Evolutionary conservation across 345 rosid genomes (phyloP), one percentile per base, ranked within the genome.

Genomic region (Microthlaspi erraticum): DNA sequence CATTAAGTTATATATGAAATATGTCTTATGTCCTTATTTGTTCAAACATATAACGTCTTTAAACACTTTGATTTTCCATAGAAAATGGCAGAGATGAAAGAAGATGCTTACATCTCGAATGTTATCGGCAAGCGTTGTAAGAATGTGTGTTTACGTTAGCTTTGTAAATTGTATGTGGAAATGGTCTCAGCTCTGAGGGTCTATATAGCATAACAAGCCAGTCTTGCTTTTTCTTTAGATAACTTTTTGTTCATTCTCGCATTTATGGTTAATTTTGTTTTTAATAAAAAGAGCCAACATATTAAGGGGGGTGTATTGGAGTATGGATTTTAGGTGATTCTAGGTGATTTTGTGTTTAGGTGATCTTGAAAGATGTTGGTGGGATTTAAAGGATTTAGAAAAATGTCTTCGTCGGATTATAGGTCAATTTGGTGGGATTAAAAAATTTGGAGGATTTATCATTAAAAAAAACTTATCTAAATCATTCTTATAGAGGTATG

Each of bases 51-150:
- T n/a, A 14, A 23, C 3, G 26, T 23, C 18, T 53, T 9, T n/a
- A 6, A 26, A 39, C 11, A 39, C 16, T 38, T n/a, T 37, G 2
- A 17, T 16, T 11, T 55, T 43, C 31, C 12, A 42, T 5, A 11
- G 34, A 32, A 57, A 67, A 57, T 23, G 16, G 12, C 11, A 57
- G 11, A 58, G 31, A 68, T 10, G 13, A 20, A 8, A 58, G 65
- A 57, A 36, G 66, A 10, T 45, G 17, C 37, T 58, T 60, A 60
- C 74, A 70, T 70, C 5, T 70, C 41, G 41, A 37, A 59, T 14
- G 43, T 43, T 49, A 29, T 16, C 19, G 39, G 57, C 19, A 58
- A 31, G 13, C 37, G 11, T 46, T 48, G 51, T 37, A 37, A 23
- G 41, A 49, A 17, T 37, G 0, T 48, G 60, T 19, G 33, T 56